Percentiles rank a stretch among this genome's conserved stretches.
Conservation (phyloP, 169 alveolate species). For the Plasmodium coatneyi region DNA sequence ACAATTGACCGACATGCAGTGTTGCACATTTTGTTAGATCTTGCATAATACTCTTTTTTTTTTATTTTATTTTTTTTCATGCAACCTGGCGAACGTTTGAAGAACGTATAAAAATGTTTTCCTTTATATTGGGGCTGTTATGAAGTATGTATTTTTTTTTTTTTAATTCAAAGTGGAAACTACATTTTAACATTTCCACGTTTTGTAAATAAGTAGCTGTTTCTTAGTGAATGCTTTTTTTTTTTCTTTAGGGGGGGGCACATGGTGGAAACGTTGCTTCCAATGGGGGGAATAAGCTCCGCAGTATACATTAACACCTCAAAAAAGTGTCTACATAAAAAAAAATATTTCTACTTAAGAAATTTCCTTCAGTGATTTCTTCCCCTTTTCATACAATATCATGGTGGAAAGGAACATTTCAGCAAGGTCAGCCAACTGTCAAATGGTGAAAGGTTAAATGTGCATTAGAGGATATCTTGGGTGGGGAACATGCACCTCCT, state of each 20-base stretch:
- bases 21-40: background rate
- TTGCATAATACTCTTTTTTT: background rate
- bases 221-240: background rate
- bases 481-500: background rate
- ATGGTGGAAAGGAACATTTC: background rate
- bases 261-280: background rate
- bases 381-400: background rate
- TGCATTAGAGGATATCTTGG: background rate
- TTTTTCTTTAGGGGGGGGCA: too few relatives aligned
- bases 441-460: background rate
- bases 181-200: background rate
- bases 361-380: background rate
- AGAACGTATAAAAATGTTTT: background rate
- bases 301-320: background rate
- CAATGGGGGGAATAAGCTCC: background rate
- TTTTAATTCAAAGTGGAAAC: background rate
- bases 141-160: background rate
- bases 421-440: background rate
- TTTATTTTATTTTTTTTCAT: background rate
- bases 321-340: background rate
- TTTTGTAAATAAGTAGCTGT: background rate
- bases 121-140: background rate
- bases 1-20: background rate
- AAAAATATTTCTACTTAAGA: background rate
- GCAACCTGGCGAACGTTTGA: background rate